Base-by-base conservation (phyloP, 305 asterid species). In the Stenogyne calaminthoides region DNA sequence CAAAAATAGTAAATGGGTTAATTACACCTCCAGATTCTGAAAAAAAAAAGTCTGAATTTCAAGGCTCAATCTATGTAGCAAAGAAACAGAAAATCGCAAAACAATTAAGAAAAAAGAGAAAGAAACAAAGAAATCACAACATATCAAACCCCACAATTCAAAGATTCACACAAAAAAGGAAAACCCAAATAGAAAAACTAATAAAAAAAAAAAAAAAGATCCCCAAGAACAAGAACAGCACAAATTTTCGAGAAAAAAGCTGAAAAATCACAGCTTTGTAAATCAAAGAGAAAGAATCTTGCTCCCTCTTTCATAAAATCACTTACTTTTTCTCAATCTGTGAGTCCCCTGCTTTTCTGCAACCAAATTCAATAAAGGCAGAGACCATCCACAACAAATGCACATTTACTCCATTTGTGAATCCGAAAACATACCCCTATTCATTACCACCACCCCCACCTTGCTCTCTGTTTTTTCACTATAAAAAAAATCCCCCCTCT, bases 361-460 rank as follows among this genome's bases (percentile, higher is more conserved):
- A 74, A 83, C 34, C 72, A 51, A 86, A 89, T 81, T 86, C 3
- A 25, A 25, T 25, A 71, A 84, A 83, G 67, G 80, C 88, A 81
- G 76, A 81, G 76, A 79, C 80, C 89, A 84, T 77, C 83, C 75
- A 64, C 80, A 81, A 79, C 86, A 84, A 86, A 78, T 83, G 88
- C 84, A 77, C 89, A 86, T 85, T 91, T 79, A 84, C 89, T 86
- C 52, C 85, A 78, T 77, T 78, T 74, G 82, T 79, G 88, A 80
- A 83, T 75, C 89, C 73, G 65, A 76, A 82, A 86, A 74, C 79
- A 68, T 37, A 69, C 64, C 76, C 72, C 83, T 73, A 77, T 80
- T 82, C 85, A 78, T 82, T 74, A 79, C 75, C 80, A 73, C 62
- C 81, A 72, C 78, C 20, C 20, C 81, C 74, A 77, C 84, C 80